Base-by-base conservation (phyloP, 306 rosid genomes). In the Lupinus albus region DNA sequence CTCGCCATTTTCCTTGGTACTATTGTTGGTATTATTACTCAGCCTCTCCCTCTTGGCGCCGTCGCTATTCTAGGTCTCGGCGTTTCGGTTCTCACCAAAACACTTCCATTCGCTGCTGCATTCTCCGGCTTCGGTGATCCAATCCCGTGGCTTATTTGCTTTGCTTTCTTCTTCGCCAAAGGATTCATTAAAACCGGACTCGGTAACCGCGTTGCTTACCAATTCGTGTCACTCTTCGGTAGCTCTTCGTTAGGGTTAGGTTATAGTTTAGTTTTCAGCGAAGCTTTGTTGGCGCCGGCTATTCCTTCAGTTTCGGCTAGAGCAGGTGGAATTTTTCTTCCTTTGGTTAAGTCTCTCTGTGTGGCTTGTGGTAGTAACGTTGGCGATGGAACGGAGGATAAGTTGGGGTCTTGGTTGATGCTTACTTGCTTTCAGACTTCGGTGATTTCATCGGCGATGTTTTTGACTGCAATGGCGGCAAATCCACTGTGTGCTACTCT, bases 51-150 rank as follows among this genome's bases (percentile, higher is more conserved):
- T 0, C 95, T 94, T 7, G 99, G 97, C 33, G 97, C 99, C 4
- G 99, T 94, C 9, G 99, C 97, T 0, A 61, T 90, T 35, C 13
- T 94, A 33, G 99, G 99, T 1, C 80, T 90, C 39, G 99, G 99
- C 0, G 95, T 92, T 2, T 79, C 96, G 0, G 96, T 94, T 12
- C 87, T 90, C 8, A 94, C 99, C 10, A 94, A 88, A 77, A 94
- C 99, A 64, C 78, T 94, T 16, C 74, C 99, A 0, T 94, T 90
- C 68, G 79, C 76, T 8, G 97, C 99, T 0, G 99, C 97, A 0
- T 94, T 94, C 81, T 94, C 99, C 1, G 97, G 96, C 0, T 94
- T 94, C 32, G 97, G 92, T 2, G 99, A 94, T 42, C 99, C 99
- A 0, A 94, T 94, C 62, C 99, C 99, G 0, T 94, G 99, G 99